Conservation (phyloP, 805 yeast species). For the Kregervanrija pseudodelftensis region DNA sequence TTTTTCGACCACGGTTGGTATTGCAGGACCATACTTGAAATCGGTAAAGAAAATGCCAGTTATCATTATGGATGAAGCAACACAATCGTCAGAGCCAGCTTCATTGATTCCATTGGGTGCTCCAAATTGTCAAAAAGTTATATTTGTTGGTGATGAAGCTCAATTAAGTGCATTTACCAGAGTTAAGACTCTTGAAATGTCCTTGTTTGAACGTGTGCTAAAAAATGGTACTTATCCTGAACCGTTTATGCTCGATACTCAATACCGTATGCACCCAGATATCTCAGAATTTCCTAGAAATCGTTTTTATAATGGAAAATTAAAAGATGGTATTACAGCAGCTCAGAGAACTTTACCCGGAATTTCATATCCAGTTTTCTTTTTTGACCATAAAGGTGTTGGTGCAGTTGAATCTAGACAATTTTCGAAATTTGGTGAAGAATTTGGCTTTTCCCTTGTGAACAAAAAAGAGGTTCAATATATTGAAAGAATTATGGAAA, state of each 20-base stretch:
- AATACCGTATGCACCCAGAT: constrained; percentile 95
- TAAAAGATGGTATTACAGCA: constrained; percentile 63
- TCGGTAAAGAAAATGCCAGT: constrained; percentile 44
- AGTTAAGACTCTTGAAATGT: constrained; percentile 57
- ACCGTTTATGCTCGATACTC: constrained; percentile 68
- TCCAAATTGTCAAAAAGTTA: constrained; percentile 58
- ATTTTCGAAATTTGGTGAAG: constrained; percentile 31
- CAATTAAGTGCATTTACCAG: constrained; percentile 68
- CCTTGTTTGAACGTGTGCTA: constrained; percentile 62
- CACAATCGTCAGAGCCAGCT: constrained; percentile 69
- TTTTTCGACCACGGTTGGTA: constrained; percentile 65
- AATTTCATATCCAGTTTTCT: constrained; percentile 48
- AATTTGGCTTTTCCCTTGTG: constrained; percentile 50
- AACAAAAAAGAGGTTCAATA: constrained; percentile 47
- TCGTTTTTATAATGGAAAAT: constrained; percentile 64
- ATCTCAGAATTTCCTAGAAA: constrained; percentile 80
- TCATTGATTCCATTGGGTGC: constrained; percentile 65
- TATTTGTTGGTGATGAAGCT: constrained; percentile 73
- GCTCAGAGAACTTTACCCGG: constrained; percentile 40
- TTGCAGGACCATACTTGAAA: constrained; percentile 61
- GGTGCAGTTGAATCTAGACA: constrained; percentile 40
- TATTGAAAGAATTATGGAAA: constrained; percentile 41
- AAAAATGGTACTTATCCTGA: constrained; percentile 51
- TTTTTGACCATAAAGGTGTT: constrained; percentile 50
- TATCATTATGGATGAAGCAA: constrained; percentile 73